Base-by-base conservation (phyloP, 345 rosid genomes). In the Citrus unshiu region DNA sequence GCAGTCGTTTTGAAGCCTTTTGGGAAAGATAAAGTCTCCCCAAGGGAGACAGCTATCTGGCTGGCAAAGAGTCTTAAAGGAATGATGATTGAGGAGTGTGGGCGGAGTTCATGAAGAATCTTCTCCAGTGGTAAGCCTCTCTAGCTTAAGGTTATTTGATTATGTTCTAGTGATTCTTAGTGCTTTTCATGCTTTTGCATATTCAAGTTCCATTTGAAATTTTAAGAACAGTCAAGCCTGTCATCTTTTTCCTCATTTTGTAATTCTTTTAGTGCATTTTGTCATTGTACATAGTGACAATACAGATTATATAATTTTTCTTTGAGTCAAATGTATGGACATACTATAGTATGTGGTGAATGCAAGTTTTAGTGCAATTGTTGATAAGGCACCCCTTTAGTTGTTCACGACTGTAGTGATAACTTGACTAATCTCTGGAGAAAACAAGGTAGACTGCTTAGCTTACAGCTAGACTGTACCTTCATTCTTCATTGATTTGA, bases 41-140 rank as follows among this genome's bases (percentile, higher is more conserved):
- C 98, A 32, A 87, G 99, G 89, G 99, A 96, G 86, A 96, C 99
- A 2, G 99, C 99, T 7, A 96, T 96, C 81, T 96, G 99, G 98
- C 84, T 96, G 37, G 98, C 99, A 1, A 96, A 86, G 86, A 94
- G 98, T 84, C 88, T 96, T 9, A 93, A 94, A 86, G 99, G 97
- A 75, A 93, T 96, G 98, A 93, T 90, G 98, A 88, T 87, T 0
- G 97, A 93, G 46, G 99, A 96, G 74, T 70, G 82, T n/a, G 86
- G 83, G 25, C 83, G 92, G 80, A 88, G 78, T 79, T 87, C 83
- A 39, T 92, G 86, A 90, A 65, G 58, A 22, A 32, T 71, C 73
- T 57, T 59, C 21, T 78, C 62, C 27, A 32, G 61, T 51, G 84
- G 90, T 84, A 75, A 82, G 91, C 78, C 40, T 68, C 68, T 68